Conservation (phyloP, 2,329 filamentous ascomycete genomes). For the Epichloe sp. region DNA sequence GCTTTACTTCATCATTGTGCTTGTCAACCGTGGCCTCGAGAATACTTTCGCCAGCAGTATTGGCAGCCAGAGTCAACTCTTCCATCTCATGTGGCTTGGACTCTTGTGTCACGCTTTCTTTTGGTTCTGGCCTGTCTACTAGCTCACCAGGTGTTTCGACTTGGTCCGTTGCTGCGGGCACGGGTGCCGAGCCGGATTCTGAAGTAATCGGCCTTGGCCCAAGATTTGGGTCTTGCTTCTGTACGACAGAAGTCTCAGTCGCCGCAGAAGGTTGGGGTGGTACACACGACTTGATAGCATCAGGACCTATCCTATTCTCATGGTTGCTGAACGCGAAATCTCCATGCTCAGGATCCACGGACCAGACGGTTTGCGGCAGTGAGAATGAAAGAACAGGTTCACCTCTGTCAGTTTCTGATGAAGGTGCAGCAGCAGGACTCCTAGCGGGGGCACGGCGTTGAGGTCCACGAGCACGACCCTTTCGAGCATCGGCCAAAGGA, state of each 20-base stretch:
- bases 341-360: constrained; percentile 37
- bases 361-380: constrained; percentile 34
- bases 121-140: not conserved
- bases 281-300: constrained; percentile 5
- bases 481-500: constrained; percentile 79
- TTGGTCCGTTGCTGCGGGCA: not conserved
- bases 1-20: constrained; percentile 21
- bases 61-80: constrained; percentile 26
- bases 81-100: constrained; percentile 5
- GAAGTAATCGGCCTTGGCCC: not conserved
- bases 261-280: not conserved
- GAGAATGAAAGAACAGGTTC: constrained; percentile 32
- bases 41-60: constrained; percentile 32
- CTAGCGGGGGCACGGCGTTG: constrained; percentile 56
- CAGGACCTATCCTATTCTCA: constrained; percentile 6
- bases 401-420: constrained; percentile 13
- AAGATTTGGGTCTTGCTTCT: constrained; percentile 2
- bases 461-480: constrained; percentile 79
- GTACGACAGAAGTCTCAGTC: not conserved
- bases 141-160: constrained; percentile 2
- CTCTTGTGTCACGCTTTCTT: not conserved
- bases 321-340: constrained; percentile 19
- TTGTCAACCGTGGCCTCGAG: constrained; percentile 25
- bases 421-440: constrained; percentile 26
- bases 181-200: not conserved